Percentiles rank a stretch among this genome's conserved stretches.
Conservation (phyloP, 148 eudicot species). For the Simmondsia chinensis region DNA sequence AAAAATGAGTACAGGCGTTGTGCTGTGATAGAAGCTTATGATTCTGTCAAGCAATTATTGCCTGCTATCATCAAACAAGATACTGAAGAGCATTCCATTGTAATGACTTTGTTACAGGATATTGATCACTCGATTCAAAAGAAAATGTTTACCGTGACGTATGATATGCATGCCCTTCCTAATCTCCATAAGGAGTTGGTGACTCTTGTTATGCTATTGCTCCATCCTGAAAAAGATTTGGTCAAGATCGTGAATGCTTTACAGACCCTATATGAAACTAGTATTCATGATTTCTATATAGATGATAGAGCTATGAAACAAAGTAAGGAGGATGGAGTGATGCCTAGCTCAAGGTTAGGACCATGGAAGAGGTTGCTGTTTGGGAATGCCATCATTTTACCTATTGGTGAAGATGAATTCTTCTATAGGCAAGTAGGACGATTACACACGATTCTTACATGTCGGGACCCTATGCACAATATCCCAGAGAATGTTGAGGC, state of each 20-base stretch:
- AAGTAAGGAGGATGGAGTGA: constrained; percentile 76
- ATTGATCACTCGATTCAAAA: constrained; percentile 65
- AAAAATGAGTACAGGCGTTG: constrained; percentile 86
- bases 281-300: constrained; percentile 53
- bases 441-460: constrained; percentile 72
- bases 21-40: constrained; percentile 84
- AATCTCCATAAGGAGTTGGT: constrained; percentile 60
- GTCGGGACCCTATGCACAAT: constrained; percentile 79
- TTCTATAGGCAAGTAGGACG: constrained; percentile 80
- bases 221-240: constrained; percentile 40
- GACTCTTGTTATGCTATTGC: constrained; percentile 36
- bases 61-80: constrained; percentile 42
- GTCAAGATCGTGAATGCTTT: constrained; percentile 64
- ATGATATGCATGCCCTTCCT: constrained; percentile 50
- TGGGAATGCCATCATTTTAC: constrained; percentile 70
- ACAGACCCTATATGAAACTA: constrained; percentile 79
- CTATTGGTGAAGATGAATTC: constrained; percentile 36
- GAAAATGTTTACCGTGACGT: constrained; percentile 71
- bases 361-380: constrained; percentile 49
- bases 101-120: constrained; percentile 61
- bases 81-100: constrained; percentile 63
- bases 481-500: constrained; percentile 87
- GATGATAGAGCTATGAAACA: constrained; percentile 41
- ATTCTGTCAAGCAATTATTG: constrained; percentile 55
- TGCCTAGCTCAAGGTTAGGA: constrained; percentile 34